Percentiles rank a stretch among this genome's conserved stretches.
Evolutionary conservation across 768 basidiomycete species (phyloP).

Genomic region (Scleroderma bovista): DNA sequence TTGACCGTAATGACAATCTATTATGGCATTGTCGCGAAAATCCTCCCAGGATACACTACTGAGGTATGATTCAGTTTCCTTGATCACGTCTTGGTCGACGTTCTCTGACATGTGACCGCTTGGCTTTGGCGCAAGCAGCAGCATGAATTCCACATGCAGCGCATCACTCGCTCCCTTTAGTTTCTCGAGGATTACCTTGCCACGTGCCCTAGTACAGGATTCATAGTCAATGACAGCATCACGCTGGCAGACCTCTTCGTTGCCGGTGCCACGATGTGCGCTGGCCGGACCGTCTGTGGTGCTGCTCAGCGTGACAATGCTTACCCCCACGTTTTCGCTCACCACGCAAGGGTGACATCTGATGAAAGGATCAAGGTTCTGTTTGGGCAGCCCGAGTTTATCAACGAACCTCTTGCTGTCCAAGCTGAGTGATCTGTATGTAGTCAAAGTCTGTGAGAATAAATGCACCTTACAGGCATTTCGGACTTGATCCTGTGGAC

Average conservation of each 20-base stretch:
- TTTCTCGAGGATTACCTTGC: constrained; percentile 15
- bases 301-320: constrained; percentile 6
- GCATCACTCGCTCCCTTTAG: constrained; percentile 2
- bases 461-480: no score
- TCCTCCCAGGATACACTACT: background rate
- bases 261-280: constrained; percentile 3
- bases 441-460: no score
- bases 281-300: constrained; percentile 7
- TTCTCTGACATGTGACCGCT: background rate
- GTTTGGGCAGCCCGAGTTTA: background rate
- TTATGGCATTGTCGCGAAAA: background rate
- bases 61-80: background rate
- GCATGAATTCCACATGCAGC: background rate
- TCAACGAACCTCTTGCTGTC: background rate
- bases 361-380: constrained; percentile 9
- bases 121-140: background rate
- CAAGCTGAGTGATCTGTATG: background rate
- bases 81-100: background rate
- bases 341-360: constrained; percentile 13
- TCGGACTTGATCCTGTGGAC: no score
- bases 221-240: constrained; percentile 9
- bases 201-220: constrained; percentile 4
- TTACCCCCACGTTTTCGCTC: constrained; percentile 14
- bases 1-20: background rate
- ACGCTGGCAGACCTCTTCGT: constrained; percentile 18